Base-by-base conservation (phyloP, 305 asterid genomes). In the Solanum hybrid region DNA sequence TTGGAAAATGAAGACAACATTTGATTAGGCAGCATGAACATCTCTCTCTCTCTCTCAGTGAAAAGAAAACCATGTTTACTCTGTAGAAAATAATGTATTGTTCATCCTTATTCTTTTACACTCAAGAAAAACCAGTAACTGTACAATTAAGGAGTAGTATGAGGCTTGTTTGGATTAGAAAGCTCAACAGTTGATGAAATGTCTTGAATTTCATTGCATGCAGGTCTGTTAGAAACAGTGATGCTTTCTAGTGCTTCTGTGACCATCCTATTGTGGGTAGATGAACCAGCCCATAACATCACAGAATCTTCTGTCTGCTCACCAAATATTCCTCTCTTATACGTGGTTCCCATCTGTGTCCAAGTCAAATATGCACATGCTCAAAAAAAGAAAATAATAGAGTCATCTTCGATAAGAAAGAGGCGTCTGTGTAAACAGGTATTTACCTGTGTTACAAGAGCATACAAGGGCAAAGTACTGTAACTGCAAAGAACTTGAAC, bases 401-500 rank as follows among this genome's bases (percentile, higher is more conserved):
- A 19, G 71, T 60, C 26, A 27, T 27, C 29, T 8, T 60, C 5
- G 12, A 64, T 22, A 64, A 22, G 72, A 4, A 64, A 64, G 72
- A 22, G 13, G 27, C 6, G 6, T 64, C 3, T 64, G 72, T 22
- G 72, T 64, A 64, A 22, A 64, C 12, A 22, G 72, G 72, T 64
- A 64, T 22, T 22, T 95, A 94, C 99, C 98, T 96, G 99, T 42
- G 99, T 89, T 69, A 97, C 99, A 5, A 95, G 89, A 36, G 99
- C 98, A 93, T 97, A 97, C 66, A 97, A 89, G 37, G 99, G 99
- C 37, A 96, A 75, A 19, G 98, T 97, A 95, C 98, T 97, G 92
- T 97, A 97, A 91, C 99, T 96, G 96, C 99, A 96, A 51, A 97
- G 98, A 77, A 96, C 95, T 91, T 96, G 98, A 89, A 97, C 96